Evolutionary conservation across 805 yeast species (phyloP).

Genomic region (Kregervanrija fluxuum): DNA sequence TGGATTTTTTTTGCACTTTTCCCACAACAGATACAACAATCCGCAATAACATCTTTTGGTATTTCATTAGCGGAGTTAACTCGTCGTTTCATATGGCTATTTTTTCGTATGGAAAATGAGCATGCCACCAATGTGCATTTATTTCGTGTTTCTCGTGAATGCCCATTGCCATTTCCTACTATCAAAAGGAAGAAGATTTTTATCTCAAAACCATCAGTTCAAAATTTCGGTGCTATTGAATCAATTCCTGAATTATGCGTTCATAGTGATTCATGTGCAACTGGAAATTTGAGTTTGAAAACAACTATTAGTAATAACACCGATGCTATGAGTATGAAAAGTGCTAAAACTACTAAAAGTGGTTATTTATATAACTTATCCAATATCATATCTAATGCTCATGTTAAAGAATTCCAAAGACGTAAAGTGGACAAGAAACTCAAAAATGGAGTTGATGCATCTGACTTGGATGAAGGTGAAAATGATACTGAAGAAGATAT

Average conservation of each 20-base stretch:
- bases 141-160: slow-evolving; percentile 80
- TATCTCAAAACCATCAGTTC: no score
- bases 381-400: slow-evolving; percentile 64
- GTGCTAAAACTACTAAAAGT: no score
- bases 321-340: no score
- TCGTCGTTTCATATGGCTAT: slow-evolving; percentile 83
- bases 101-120: slow-evolving; percentile 92
- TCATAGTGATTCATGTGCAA: no score
- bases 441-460: slow-evolving; percentile 13
- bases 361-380: slow-evolving; percentile 29
- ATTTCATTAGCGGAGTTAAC: slow-evolving; percentile 77
- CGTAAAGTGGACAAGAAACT: slow-evolving; percentile 29
- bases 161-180: slow-evolving; percentile 75
- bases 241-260: no score
- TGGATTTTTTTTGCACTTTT: slow-evolving; percentile 88
- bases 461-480: slow-evolving; percentile 11
- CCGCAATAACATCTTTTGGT: slow-evolving; percentile 76
- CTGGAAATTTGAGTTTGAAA: no score
- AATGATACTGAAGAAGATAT: no score
- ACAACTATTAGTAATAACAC: no score
- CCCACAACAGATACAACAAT: slow-evolving; percentile 69
- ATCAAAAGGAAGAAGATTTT: slow-evolving; percentile 13
- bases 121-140: slow-evolving; percentile 84
- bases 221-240: no score
- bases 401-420: slow-evolving; percentile 79